Evolutionary conservation across 352 stramenopile genomes (phyloP).

Genomic region (Phytopythium kandeliae): DNA sequence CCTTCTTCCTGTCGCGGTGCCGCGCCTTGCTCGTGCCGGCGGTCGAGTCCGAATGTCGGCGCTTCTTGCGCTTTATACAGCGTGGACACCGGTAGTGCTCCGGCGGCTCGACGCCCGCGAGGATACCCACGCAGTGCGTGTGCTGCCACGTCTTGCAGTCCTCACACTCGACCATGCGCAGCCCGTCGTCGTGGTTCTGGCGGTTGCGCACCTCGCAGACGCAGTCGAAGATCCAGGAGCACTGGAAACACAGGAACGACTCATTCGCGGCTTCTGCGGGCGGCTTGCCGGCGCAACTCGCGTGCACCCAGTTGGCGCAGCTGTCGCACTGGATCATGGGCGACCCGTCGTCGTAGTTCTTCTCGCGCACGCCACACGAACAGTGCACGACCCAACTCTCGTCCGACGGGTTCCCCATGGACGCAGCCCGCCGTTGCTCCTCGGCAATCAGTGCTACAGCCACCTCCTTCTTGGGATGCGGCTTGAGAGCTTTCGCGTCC

Average conservation of each 20-base stretch:
- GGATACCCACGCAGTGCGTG: slow-evolving; percentile 55
- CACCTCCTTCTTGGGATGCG: too few species aligned
- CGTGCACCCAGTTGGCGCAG: slow-evolving; percentile 58
- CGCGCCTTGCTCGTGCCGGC: slow-evolving; percentile 10
- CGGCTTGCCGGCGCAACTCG: slow-evolving; percentile 36
- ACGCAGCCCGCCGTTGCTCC: background rate
- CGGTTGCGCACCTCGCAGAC: slow-evolving; percentile 39
- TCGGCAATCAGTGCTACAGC: too few species aligned
- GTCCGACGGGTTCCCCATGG: slow-evolving; percentile 10
- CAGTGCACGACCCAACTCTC: slow-evolving; percentile 62
- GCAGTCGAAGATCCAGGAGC: slow-evolving; percentile 71
- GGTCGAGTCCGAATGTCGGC: slow-evolving; percentile 1
- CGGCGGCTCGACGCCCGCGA: slow-evolving; percentile 37
- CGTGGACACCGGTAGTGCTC: slow-evolving; percentile 49
- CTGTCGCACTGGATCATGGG: slow-evolving; percentile 63
- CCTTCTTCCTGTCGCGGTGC: slow-evolving; percentile 3
- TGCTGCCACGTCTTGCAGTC: slow-evolving; percentile 73
- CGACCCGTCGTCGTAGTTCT: slow-evolving; percentile 56
- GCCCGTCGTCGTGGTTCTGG: slow-evolving; percentile 63
- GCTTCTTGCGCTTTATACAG: slow-evolving; percentile 24
- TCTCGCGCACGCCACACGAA: slow-evolving; percentile 37
- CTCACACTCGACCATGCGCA: slow-evolving; percentile 71
- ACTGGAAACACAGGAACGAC: slow-evolving; percentile 56
- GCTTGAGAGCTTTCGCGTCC: too few species aligned
- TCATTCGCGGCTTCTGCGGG: slow-evolving; percentile 34